Conservation (phyloP, 305 asterid species). For the Fraxinus sp. region DNA sequence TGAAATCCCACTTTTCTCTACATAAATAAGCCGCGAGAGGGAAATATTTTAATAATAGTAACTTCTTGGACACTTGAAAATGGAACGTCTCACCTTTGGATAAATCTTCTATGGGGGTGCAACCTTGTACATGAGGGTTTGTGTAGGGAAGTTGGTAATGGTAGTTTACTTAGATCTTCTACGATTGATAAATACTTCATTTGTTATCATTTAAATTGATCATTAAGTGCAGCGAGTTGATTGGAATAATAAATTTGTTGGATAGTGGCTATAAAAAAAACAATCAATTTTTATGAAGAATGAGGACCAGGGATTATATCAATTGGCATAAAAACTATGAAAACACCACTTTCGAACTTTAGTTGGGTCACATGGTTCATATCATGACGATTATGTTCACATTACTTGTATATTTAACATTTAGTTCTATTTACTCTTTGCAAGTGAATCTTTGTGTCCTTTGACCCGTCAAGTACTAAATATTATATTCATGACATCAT, state of each 20-base stretch:
- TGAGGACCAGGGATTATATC: background rate
- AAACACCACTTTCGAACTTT: background rate
- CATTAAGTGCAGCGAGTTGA: background rate
- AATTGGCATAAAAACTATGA: background rate
- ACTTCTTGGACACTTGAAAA: background rate
- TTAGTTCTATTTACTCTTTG: background rate
- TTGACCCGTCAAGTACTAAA: background rate
- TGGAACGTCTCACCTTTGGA: background rate
- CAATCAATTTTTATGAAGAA: background rate
- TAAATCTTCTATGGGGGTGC: background rate
- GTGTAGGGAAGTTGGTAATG: background rate
- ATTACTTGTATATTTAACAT: too few relatives aligned
- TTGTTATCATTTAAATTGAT: background rate
- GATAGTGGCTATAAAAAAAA: too few relatives aligned
- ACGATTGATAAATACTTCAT: too few relatives aligned
- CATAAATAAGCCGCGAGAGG: background rate
- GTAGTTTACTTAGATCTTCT: too few relatives aligned
- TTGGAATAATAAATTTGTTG: too few relatives aligned
- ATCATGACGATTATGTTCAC: too few relatives aligned
- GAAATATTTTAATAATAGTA: too few relatives aligned
- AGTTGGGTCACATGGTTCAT: background rate
- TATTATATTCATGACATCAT: background rate
- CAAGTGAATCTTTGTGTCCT: background rate
- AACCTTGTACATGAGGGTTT: background rate
- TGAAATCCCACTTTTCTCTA: background rate